Base-by-base conservation (phyloP, 371 early-diverging fungal genomes). In the Dinochytrium kinnereticum region DNA sequence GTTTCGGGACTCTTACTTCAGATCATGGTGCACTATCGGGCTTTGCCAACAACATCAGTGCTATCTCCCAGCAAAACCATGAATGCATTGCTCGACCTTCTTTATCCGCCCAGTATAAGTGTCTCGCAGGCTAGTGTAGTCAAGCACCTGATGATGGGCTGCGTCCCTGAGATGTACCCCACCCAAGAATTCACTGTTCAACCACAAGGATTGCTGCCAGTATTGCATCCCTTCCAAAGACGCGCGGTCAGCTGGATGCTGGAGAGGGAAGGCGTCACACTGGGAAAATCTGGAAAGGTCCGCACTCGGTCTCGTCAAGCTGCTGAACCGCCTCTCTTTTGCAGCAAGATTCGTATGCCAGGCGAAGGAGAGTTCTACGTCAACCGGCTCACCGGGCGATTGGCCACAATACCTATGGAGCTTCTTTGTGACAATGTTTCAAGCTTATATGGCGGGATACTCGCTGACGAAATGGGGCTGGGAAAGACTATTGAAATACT, bases 391-490 rank as follows among this genome's bases (percentile, higher is more conserved):
- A 71, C 51, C 30, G 34, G 40, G 3, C 21, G 24, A 71, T 44
- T 38, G 33, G 1, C 24, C 26, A 31, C 39, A 36, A 36, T 3
- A 28, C 15, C 36, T 19, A 28, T 37, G 44, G 66, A 49, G 2
- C 17, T 7, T 5, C 40, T 31, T 13, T 38, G 66, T 28, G 72
- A 69, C 51, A 70, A 65, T 38, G 53, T 36, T 15, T 36, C 49
- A 26, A 51, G 50, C 1, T 55, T 76, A 1, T 31, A 1, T 2
- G 80, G 81, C 17, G 84, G 80, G 1, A 69, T 80, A 21, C 75
- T 88, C 37, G 86, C 88, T 1, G 89, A 89, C 71, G 90, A 91
- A 80, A 91, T 90, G 90, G 91, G 90, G 21, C 78, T 90, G 21
- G 91, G 91, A 26, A 91, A 90, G 68, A 91, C 91, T 2, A 82